These are phyloP conservation scores for Capronia epimyces DNA, from an alignment of 2,329 filamentous ascomycete genomes.

Conservation along the genomic window DNA sequence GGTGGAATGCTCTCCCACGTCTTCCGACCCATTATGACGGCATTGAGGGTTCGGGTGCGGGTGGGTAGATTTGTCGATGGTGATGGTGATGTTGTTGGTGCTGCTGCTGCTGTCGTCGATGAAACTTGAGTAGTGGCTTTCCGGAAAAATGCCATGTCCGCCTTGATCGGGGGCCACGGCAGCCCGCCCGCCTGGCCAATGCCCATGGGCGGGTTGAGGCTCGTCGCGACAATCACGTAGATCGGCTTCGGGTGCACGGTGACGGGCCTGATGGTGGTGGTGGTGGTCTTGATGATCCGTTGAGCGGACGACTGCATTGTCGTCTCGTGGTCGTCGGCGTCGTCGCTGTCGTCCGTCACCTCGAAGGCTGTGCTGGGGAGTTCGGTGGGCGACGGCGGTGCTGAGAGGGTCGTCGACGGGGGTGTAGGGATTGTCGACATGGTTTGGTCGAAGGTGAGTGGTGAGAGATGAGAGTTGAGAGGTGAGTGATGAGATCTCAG, in stretches of 20 bases:
- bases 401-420: slow-evolving; percentile 23
- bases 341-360: neutral
- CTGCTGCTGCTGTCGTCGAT: no score
- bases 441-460: no score
- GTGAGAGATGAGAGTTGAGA: no score
- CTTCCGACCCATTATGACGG: slow-evolving; percentile 94
- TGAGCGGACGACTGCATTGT: slow-evolving; percentile 2
- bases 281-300: slow-evolving; percentile 24
- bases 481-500: no score
- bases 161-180: slow-evolving; percentile 82
- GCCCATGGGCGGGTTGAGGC: slow-evolving; percentile 71
- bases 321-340: slow-evolving; percentile 3
- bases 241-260: slow-evolving; percentile 24
- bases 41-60: slow-evolving; percentile 50
- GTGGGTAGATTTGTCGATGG: slow-evolving; percentile 28
- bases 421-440: slow-evolving; percentile 24
- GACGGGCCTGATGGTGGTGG: slow-evolving; percentile 18
- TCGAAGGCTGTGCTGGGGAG: slow-evolving; percentile 3
- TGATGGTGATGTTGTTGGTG: no score
- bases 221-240: slow-evolving; percentile 43
- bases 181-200: slow-evolving; percentile 75
- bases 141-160: slow-evolving; percentile 93
- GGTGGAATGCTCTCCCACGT: slow-evolving; percentile 88
- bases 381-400: slow-evolving; percentile 27
- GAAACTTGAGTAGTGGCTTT: slow-evolving; percentile 61